Base-by-base conservation (phyloP, 2,329 filamentous ascomycete genomes). In the Curvularia spicifera region DNA sequence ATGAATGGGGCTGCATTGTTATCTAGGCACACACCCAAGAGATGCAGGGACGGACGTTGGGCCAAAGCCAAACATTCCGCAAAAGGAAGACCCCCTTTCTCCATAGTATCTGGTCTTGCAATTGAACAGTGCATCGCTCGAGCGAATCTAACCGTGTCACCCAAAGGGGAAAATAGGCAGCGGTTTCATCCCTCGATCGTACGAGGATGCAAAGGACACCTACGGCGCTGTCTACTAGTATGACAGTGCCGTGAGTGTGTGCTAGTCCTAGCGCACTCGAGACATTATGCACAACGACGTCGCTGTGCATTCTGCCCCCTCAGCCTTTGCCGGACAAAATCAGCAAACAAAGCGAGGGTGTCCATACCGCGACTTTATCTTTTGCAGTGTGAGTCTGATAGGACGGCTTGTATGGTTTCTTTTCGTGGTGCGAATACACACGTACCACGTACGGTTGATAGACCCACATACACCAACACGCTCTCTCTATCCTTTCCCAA, bases 271-370 rank as follows among this genome's bases (percentile, higher is more conserved):
- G 45, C 45, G 45, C 18, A 15, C 29, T 35, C 29, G 28, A 50
- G 33, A 28, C 40, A 43, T 26, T 22, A 50, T 50, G 47, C 47
- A 50, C 33, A 50, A 40, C 22, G 44, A 46, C 26, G n/a, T 46
- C 44, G 35, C n/a, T 29, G 35, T 50, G 18, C 13, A 39, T 50
- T 37, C 15, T 24, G 33, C 15, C 24, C 7, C 47, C 24, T 26
- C 22, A 7, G 4, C 15, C 24, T 39, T 39, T 15, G 2, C 22
- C 33, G 7, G 33, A 18, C 29, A 29, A 35, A 35, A 24, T n/a
- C 7, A 46, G 26, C 43, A 31, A 35, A 22, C 12, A 35, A n/a
- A 15, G 33, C 33, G 33, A 35, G 45, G 9, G 10, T 33, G 29
- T 48, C 12, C 10, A 24, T 24, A 8, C 45, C 45, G 29, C 45